Conservation (phyloP, 2,329 filamentous ascomycete genomes). For the Phialophora tarda region DNA sequence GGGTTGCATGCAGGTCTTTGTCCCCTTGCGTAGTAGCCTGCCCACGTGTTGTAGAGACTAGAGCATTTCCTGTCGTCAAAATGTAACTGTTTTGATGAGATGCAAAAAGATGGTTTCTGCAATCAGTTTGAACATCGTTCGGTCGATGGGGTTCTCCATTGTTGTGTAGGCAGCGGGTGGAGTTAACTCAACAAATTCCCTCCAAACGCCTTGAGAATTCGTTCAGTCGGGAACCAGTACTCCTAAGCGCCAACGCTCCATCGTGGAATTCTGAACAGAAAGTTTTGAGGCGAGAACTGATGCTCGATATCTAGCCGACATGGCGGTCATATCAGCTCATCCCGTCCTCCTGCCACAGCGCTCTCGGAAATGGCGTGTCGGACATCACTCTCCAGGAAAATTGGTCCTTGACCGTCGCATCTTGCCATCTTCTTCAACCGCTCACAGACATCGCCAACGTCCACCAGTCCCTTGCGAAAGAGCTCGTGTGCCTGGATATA, state of each 20-base stretch:
- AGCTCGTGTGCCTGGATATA: constrained; percentile 80
- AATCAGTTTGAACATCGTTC: neutral
- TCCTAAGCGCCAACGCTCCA: constrained; percentile 23
- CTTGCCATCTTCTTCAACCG: constrained; percentile 74
- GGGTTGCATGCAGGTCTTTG: neutral
- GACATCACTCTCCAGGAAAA: constrained; percentile 80
- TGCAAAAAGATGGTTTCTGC: neutral
- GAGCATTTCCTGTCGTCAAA: neutral
- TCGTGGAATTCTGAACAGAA: neutral
- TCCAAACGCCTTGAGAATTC: constrained; percentile 13
- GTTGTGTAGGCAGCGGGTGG: neutral
- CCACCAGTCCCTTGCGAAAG: constrained; percentile 76
- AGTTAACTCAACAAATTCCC: constrained; percentile 12
- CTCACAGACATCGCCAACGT: constrained; percentile 81
- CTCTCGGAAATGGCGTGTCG: constrained; percentile 77
- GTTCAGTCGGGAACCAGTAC: neutral
- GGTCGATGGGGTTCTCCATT: neutral
- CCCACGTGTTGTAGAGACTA: neutral
- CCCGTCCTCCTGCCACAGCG: constrained; percentile 70
- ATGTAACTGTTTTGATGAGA: neutral
- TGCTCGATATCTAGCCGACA: neutral
- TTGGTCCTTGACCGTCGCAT: constrained; percentile 86
- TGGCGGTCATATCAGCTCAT: constrained; percentile 69
- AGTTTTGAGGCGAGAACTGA: neutral
- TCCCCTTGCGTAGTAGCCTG: neutral